Percentiles rank a stretch among this genome's conserved stretches.
These are phyloP conservation scores for Pezizomycotina sp. DNA, from an alignment of 2,329 filamentous ascomycete species.

Conservation along the genomic window DNA sequence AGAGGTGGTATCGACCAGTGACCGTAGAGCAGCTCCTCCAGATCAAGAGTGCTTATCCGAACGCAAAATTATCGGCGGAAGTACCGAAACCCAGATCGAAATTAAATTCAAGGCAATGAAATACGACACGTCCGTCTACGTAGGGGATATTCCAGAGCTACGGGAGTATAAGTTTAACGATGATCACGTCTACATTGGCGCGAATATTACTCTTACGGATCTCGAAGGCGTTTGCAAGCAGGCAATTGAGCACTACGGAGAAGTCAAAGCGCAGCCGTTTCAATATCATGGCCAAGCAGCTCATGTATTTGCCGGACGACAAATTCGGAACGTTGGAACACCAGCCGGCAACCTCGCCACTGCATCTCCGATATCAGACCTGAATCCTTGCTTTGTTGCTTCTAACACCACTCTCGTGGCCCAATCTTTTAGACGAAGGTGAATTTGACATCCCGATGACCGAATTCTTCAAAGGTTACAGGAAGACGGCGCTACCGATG, in stretches of 20 bases:
- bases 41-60: conserved; percentile 72
- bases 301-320: conserved; percentile 81
- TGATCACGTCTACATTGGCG: conserved; percentile 75
- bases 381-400: conserved; percentile 86
- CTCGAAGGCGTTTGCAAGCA: conserved; percentile 69
- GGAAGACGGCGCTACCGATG: conserved; percentile 60
- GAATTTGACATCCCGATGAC: conserved; percentile 81
- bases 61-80: conserved; percentile 84
- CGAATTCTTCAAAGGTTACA: conserved; percentile 82
- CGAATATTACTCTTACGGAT: conserved; percentile 83
- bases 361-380: conserved; percentile 86
- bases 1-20: conserved; percentile 81
- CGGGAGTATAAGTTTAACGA: conserved; percentile 65
- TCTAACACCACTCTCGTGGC: conserved; percentile 68
- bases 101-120: conserved; percentile 93
- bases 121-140: conserved; percentile 77
- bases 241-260: conserved; percentile 63
- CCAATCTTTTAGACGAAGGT: conserved; percentile 48
- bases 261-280: conserved; percentile 57
- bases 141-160: conserved; percentile 83
- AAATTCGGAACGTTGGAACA: conserved; percentile 95
- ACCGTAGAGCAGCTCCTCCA: conserved; percentile 75
- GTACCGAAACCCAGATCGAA: conserved; percentile 94
- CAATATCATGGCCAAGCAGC: too few relatives aligned
- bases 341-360: conserved; percentile 89